These are phyloP conservation scores for Panicum virgatum DNA, from an alignment of 202 grass and related monocot species.

Conservation along the genomic window DNA sequence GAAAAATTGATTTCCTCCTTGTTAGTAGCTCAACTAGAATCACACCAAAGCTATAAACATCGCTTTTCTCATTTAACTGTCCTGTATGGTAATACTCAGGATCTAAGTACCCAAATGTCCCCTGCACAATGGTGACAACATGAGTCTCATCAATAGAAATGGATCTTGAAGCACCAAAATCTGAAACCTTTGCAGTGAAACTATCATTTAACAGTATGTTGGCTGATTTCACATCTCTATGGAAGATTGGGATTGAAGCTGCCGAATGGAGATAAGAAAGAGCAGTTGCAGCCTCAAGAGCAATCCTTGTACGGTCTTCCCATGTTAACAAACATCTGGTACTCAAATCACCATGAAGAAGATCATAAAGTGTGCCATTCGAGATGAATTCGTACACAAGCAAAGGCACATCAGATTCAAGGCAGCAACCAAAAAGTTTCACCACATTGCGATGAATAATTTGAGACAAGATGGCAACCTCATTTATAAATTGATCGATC, in stretches of 20 bases:
- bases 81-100: conserved; percentile 31
- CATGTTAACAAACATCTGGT: conserved; percentile 21
- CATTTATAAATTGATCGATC: conserved; percentile 38
- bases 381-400: conserved; percentile 34
- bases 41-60: conserved; percentile 29
- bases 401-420: conserved; percentile 28
- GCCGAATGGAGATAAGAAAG: conserved; percentile 20
- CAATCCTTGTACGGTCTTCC: conserved; percentile 7
- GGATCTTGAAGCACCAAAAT: conserved; percentile 46
- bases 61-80: conserved; percentile 26
- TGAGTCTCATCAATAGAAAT: conserved; percentile 43
- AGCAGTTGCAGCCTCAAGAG: not conserved
- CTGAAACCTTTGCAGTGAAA: conserved; percentile 40
- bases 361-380: conserved; percentile 28
- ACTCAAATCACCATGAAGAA: conserved; percentile 22
- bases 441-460: conserved; percentile 43
- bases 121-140: conserved; percentile 38
- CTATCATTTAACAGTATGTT: conserved; percentile 28
- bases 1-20: conserved; percentile 29
- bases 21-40: conserved; percentile 31
- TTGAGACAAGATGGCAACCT: conserved; percentile 42
- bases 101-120: conserved; percentile 36
- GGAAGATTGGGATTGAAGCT: not conserved
- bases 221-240: not conserved
- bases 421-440: conserved; percentile 22